Conservation (phyloP, 1,139 yeast species). For the Pichia sp. region DNA sequence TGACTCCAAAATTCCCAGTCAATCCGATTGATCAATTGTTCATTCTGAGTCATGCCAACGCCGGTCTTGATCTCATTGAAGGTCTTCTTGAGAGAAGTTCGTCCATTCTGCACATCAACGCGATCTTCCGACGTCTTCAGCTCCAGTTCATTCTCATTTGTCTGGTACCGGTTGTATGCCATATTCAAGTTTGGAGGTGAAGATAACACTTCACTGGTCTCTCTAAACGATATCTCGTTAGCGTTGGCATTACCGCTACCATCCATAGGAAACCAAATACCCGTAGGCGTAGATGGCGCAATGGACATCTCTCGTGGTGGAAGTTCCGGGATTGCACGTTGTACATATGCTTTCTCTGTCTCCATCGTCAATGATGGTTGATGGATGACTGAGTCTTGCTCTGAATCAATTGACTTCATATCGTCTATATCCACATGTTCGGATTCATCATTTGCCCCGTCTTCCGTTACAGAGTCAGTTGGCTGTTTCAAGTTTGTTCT, state of each 20-base stretch:
- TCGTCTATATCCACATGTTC: conserved; percentile 4
- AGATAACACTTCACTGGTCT: conserved; percentile 13
- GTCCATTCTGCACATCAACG: conserved; percentile 36
- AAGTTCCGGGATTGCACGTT: neutral
- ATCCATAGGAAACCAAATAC: conserved; percentile 23
- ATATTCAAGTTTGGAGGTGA: conserved; percentile 30
- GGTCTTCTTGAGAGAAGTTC: conserved; percentile 52
- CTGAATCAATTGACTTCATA: conserved; percentile 12
- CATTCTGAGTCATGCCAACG: conserved; percentile 25
- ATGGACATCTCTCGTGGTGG: neutral
- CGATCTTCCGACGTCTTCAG: conserved; percentile 28
- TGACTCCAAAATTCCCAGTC: conserved; percentile 91
- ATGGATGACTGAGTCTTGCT: conserved; percentile 3
- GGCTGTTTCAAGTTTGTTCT: too few species aligned
- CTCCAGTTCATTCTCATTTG: conserved; percentile 29
- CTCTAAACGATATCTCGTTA: conserved; percentile 3
- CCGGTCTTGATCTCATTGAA: conserved; percentile 42
- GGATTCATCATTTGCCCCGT: neutral
- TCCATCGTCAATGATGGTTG: too few species aligned
- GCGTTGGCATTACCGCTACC: too few species aligned
- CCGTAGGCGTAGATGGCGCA: conserved; percentile 14
- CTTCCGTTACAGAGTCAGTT: neutral
- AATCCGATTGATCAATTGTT: conserved; percentile 29
- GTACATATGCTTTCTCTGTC: too few species aligned
- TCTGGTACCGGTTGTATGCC: conserved; percentile 34